Percentiles rank a stretch among this genome's conserved stretches.
phyloP scores from a whole-genome alignment of 495 filamentous ascomycete species.

The Talaromyces nanjingensis region DNA sequence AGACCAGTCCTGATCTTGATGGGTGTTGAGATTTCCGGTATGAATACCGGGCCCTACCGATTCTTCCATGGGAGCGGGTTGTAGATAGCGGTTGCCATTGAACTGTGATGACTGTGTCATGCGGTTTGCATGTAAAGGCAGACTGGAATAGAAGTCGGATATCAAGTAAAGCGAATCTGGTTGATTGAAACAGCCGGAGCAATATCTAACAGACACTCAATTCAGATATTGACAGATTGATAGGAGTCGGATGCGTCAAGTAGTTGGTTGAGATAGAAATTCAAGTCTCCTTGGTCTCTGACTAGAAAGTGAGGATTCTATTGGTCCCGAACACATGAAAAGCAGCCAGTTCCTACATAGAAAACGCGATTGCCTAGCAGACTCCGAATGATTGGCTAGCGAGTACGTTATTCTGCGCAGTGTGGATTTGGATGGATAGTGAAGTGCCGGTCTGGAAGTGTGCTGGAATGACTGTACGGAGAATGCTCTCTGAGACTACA shows the following conservation, averaged over 20 bases:
- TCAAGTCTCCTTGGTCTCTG: background rate
- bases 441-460: background rate
- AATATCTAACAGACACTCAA: background rate
- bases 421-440: background rate
- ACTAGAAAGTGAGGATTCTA: background rate
- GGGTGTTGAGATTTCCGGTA: background rate
- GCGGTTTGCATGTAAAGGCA: background rate
- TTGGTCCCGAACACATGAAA: background rate
- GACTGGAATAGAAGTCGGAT: background rate
- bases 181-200: background rate
- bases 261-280: background rate
- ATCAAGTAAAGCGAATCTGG: background rate
- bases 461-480: background rate
- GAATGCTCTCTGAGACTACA: too few species aligned
- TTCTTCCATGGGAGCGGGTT: slow-evolving; percentile 3
- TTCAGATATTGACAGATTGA: background rate
- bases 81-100: background rate
- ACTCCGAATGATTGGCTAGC: background rate
- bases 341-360: background rate
- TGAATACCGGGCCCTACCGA: background rate
- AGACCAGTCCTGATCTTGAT: slow-evolving; percentile 34
- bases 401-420: background rate
- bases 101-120: background rate
- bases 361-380: background rate
- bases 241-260: background rate